Base-by-base conservation (phyloP, 202 grass and related monocot genomes). In the Digitaria exilis region DNA sequence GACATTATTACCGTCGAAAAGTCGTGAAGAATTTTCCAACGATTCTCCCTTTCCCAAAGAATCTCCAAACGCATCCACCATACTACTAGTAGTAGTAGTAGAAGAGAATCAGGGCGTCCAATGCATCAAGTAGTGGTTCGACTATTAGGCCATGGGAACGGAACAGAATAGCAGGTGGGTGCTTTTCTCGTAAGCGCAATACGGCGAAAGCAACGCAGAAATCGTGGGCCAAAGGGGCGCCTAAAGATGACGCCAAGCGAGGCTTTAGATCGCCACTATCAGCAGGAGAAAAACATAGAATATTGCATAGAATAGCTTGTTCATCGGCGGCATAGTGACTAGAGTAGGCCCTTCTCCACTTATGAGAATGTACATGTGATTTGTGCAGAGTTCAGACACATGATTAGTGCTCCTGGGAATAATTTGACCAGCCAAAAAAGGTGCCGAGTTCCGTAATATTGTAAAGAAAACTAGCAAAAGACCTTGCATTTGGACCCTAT, bases 331-430 rank as follows among this genome's bases (percentile, higher is more conserved):
- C 37, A n/a, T 16, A 56, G 9, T 73, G 51, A 55, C 34, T 17
- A 49, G 77, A 73, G 88, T 60, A 8, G 83, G 73, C 15, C 26
- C 19, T 78, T 81, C 28, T 46, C 71, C 82, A 80, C 87, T 71
- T n/a, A 54, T 7, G 32, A 63, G n/a, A 9, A 80, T 31, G 17
- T 2, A 15, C 10, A 9, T 77, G 25, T 57, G 51, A 30, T 59
- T 78, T 78, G 35, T n/a, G n/a, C n/a, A n/a, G n/a, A n/a, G 2
- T 24, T 71, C 48, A 64, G 56, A 2, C 35, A 54, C 57, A 41
- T 1, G 25, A 35, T 58, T 50, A 77, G 87, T 85, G 83, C 82
- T 71, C 9, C 0, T 10, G 2, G 73, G 83, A 85, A 89, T 82
- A 89, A 9, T 82, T 82, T 86, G 73, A 72, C 73, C 66, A 28